Evolutionary conservation across 2,329 filamentous ascomycete genomes (phyloP), one percentile per base, ranked within the genome.

Genomic region (Hymenoscyphus albidus): DNA sequence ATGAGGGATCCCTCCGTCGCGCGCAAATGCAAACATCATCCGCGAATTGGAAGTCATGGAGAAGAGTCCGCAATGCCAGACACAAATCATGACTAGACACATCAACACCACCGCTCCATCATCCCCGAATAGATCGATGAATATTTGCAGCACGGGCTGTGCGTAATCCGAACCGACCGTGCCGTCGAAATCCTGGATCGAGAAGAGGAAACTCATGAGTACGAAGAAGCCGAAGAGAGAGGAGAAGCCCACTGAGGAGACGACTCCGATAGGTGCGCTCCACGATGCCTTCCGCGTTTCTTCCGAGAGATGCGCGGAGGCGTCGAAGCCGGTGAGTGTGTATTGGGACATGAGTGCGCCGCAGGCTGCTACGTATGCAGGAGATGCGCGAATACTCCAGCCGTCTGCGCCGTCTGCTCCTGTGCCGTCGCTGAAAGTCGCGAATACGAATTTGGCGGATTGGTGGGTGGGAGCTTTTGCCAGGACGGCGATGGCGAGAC

Each of bases 61-160:
- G 70, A 87, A 86, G 0, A 86, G 77, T 0, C 84, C 84, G 65
- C 83, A 85, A 71, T 86, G 84, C 84, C 84, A 87, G 3, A 86
- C 82, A 63, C 84, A 86, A 39, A 86, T 75, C 68, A 86, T 85
- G 66, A 86, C 78, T 14, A 59, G 73, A 0, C 76, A 79, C 74
- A 86, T 85, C 7, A 86, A 71, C 1, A 78, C 83, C 9, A 86
- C 78, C 0, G 83, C 84, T 3, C 84, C 83, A 58, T 82, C 75
- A 63, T 83, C 79, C 3, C 83, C 83, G 64, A 84, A 83, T 2
- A 85, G 73, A 69, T 86, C 84, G 14, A 86, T 77, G 22, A 87
- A 77, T 48, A 87, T 86, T 74, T 86, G 83, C 3, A 86, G 75
- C 5, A 87, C 81, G 0, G 84, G 84, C 70, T 86, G 83, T 1